These are phyloP conservation scores for Metroxylon sagu DNA, from an alignment of 176 grass and related monocot genomes.

Conservation along the genomic window DNA sequence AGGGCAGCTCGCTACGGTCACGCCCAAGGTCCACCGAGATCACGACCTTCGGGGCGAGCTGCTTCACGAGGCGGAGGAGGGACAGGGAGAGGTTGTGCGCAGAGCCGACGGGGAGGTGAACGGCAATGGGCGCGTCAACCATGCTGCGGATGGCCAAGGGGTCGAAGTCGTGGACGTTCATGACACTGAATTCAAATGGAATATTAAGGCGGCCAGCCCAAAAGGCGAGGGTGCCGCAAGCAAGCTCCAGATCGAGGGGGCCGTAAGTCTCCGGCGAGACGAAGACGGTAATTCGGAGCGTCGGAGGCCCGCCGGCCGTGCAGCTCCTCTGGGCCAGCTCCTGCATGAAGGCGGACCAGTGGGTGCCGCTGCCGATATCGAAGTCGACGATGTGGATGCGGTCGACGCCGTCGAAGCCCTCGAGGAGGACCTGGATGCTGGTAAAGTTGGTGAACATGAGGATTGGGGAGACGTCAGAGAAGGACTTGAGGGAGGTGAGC, in stretches of 20 bases:
- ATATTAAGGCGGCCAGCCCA: conserved; percentile 64
- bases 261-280: conserved; percentile 48
- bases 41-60: conserved; percentile 64
- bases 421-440: conserved; percentile 60
- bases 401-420: conserved; percentile 40
- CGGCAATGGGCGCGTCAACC: conserved; percentile 51
- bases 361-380: conserved; percentile 57
- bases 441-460: conserved; percentile 84
- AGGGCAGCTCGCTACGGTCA: conserved; percentile 66
- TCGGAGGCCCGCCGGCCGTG: conserved; percentile 3
- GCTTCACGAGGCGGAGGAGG: conserved; percentile 62
- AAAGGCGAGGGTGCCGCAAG: conserved; percentile 58
- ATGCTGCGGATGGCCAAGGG: conserved; percentile 34
- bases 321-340: conserved; percentile 42
- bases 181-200: conserved; percentile 57
- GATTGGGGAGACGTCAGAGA: conserved; percentile 68
- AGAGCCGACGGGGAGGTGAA: conserved; percentile 56
- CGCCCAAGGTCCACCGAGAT: conserved; percentile 60
- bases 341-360: conserved; percentile 91
- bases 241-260: conserved; percentile 60
- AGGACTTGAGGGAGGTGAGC: conserved; percentile 62
- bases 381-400: conserved; percentile 85
- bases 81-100: conserved; percentile 29
- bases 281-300: conserved; percentile 59
- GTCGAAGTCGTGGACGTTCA: conserved; percentile 43